Base-by-base conservation (phyloP, 306 rosid genomes). In the Herpetospermum pedunculosum region DNA sequence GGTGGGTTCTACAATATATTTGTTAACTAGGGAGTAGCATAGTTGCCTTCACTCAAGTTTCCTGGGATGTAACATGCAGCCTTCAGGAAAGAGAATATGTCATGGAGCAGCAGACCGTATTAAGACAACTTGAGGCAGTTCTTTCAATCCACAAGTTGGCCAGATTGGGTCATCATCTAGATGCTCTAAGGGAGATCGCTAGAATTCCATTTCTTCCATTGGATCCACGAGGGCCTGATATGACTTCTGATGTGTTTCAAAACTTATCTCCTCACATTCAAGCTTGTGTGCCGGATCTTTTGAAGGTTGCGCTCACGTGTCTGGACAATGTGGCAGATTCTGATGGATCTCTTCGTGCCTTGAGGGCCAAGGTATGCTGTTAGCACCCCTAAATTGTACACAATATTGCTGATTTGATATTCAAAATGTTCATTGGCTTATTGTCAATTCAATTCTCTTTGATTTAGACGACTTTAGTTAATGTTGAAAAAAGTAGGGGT, bases 71-170 rank as follows among this genome's bases (percentile, higher is more conserved):
- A 35, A 70, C 79, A 38, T 91, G 81, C 91, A 94, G 99, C 81
- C 83, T 84, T 80, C 96, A 83, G 80, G 99, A 94, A 85, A 87
- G 97, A 82, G 96, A 88, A 70, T 77, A 78, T 75, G 96, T 94
- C 79, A 79, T 85, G 74, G 96, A 81, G 77, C 99, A 91, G 83
- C 96, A 89, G 81, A 86, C 87, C 43, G 95, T 91, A 77, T 85
- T 94, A 80, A 86, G 97, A 82, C 97, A 94, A 81, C 96, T 94
- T 59, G 99, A 94, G 85, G 91, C 92, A 50, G 79, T 94, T 80
- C 78, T 89, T 76, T 89, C 96, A 43, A 82, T 91, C 78, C 91
- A 94, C 85, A 91, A 94, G 87, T 84, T 88, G 81, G 87, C 96
- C 68, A 94, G 88, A 88, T 69, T 78, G 64, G 97, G 99, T 57